Conservation (phyloP, 164 flowering plant genomes). For the Magnolia sinica region DNA sequence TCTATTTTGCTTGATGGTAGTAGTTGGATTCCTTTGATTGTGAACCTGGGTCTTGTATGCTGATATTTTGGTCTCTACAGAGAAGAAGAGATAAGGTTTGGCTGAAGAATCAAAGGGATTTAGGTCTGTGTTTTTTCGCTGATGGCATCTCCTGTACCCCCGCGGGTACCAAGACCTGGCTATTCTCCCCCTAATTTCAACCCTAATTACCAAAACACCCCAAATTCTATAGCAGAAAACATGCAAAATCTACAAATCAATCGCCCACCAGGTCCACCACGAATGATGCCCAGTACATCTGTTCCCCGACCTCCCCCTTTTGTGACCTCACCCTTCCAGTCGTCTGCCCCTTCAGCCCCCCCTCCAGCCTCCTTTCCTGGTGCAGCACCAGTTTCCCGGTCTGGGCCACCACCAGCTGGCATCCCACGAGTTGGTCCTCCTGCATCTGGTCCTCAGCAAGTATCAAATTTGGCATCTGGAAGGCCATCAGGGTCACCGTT, state of each 20-base stretch:
- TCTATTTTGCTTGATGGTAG: too few species aligned
- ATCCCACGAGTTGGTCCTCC: slow-evolving; percentile 31
- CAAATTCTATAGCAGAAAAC: slow-evolving; percentile 47
- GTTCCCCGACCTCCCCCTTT: slow-evolving; percentile 51
- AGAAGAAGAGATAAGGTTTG: slow-evolving; percentile 10
- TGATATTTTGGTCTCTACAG: neutral
- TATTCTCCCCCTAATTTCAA: slow-evolving; percentile 53
- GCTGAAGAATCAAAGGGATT: slow-evolving; percentile 6
- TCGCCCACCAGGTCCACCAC: slow-evolving; percentile 32
- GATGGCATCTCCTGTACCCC: slow-evolving; percentile 69
- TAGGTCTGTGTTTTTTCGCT: slow-evolving; percentile 12
- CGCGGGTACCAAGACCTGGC: slow-evolving; percentile 66
- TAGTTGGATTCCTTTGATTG: too few species aligned
- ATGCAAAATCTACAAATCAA: slow-evolving; percentile 63
- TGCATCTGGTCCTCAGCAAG: slow-evolving; percentile 31
- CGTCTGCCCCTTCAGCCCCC: slow-evolving; percentile 15
- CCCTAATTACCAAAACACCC: slow-evolving; percentile 41
- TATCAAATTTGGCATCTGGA: slow-evolving; percentile 35
- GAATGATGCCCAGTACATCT: slow-evolving; percentile 34
- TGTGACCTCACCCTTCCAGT: slow-evolving; percentile 30
- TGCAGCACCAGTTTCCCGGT: slow-evolving; percentile 22
- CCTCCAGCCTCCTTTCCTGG: slow-evolving; percentile 27
- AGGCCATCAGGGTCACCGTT: slow-evolving; percentile 53
- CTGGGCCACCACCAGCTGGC: slow-evolving; percentile 34
- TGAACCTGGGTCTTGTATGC: too few species aligned